A percentile compares a stretch with the other conserved stretches of the same genome.
phyloP scores from a whole-genome alignment of 1,139 yeast genomes.

The Kodamaea sp. region DNA sequence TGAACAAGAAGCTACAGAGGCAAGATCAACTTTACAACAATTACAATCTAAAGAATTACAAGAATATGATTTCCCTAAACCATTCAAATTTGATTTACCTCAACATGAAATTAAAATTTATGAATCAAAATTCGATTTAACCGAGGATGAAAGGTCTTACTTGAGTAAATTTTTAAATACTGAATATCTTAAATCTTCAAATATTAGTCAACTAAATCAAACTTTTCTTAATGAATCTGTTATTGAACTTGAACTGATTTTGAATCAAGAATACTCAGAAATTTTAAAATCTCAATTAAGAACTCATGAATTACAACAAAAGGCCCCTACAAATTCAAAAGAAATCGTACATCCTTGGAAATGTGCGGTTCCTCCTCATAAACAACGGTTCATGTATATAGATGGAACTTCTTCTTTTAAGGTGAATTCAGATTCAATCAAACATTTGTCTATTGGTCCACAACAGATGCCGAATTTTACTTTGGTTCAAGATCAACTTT shows the following conservation, averaged over 20 bases:
- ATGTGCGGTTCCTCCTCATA: constrained; percentile 90
- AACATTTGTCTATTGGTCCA: constrained; percentile 32
- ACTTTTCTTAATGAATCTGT: constrained; percentile 66
- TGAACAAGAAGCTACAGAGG: constrained; percentile 73
- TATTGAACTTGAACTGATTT: constrained; percentile 61
- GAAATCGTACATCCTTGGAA: constrained; percentile 79
- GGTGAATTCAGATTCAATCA: constrained; percentile 2
- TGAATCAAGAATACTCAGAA: constrained; percentile 54
- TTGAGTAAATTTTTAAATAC: constrained; percentile 55
- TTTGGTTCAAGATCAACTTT: constrained; percentile 18
- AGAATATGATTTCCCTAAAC: constrained; percentile 79
- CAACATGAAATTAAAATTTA: constrained; percentile 25
- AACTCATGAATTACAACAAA: constrained; percentile 49
- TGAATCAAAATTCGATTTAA: constrained; percentile 15
- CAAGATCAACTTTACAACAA: constrained; percentile 75
- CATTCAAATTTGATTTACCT: constrained; percentile 34
- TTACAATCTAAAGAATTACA: constrained; percentile 72
- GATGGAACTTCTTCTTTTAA: constrained; percentile 52
- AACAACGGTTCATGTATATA: constrained; percentile 79
- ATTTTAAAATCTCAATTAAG: constrained; percentile 47
- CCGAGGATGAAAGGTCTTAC: constrained; percentile 41
- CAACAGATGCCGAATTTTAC: constrained; percentile 55
- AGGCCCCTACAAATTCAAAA: constrained; percentile 53
- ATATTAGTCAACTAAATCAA: constrained; percentile 42
- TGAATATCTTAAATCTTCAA: constrained; percentile 42